These are phyloP conservation scores for Nakazawaea holstii DNA, from an alignment of 805 yeast species.

Conservation along the genomic window DNA sequence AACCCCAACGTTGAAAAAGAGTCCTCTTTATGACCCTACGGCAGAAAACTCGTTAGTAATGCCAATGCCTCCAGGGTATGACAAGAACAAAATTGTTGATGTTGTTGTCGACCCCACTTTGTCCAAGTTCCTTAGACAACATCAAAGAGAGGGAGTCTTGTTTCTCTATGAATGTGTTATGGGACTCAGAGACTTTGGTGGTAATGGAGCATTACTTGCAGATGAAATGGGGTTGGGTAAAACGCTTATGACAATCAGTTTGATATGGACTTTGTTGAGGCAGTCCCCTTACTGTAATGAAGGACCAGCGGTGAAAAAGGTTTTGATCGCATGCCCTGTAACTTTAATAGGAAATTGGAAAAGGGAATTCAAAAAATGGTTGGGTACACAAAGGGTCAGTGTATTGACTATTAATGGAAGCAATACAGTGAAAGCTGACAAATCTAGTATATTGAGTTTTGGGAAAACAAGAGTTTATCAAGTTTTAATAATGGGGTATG, in stretches of 20 bases:
- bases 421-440: conserved; percentile 47
- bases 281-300: conserved; percentile 46
- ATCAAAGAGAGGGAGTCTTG: conserved; percentile 78
- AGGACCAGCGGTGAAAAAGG: conserved; percentile 43
- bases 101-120: conserved; percentile 60
- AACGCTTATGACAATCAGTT: conserved; percentile 77
- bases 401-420: conserved; percentile 54
- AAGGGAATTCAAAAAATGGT: conserved; percentile 85
- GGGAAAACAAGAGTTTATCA: conserved; percentile 70
- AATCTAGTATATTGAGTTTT: conserved; percentile 52
- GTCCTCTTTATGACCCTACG: conserved; percentile 35
- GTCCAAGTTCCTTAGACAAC: conserved; percentile 58
- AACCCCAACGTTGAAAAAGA: neutral
- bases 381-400: conserved; percentile 58
- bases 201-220: conserved; percentile 77
- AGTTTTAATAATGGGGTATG: conserved; percentile 84
- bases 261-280: conserved; percentile 77
- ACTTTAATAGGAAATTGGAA: conserved; percentile 86
- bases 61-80: conserved; percentile 24
- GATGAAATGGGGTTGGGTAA: conserved; percentile 98
- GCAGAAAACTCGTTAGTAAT: conserved; percentile 33
- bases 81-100: conserved; percentile 26
- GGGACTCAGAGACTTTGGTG: conserved; percentile 51
- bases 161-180: conserved; percentile 80
- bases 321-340: conserved; percentile 86